Evolutionary conservation across 192 early-diverging fungal species (phyloP).

Genomic region (Geranomyces michiganensis): DNA sequence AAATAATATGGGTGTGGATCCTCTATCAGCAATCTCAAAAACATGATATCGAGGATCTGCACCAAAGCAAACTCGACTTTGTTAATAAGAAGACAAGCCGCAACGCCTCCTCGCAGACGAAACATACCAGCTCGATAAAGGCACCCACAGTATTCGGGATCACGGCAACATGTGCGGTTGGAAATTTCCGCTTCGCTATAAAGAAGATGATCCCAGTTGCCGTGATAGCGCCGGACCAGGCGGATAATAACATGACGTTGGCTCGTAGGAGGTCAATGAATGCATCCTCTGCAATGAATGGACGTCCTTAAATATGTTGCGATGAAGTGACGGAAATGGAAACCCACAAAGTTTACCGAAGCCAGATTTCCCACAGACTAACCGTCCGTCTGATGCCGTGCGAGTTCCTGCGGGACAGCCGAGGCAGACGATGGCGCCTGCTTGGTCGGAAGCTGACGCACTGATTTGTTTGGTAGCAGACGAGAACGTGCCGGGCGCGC

Average conservation of each 20-base stretch:
- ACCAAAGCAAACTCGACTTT: too few species aligned
- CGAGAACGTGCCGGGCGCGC: conserved; percentile 16
- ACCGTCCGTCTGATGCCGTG: conserved; percentile 9
- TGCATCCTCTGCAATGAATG: conserved; percentile 10
- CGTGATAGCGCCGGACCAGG: background rate
- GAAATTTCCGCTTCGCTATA: conserved; percentile 2
- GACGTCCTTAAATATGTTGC: too few species aligned
- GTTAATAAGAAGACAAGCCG: too few species aligned
- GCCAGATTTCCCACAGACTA: conserved; percentile 20
- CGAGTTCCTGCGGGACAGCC: conserved; percentile 27
- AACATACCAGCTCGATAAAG: conserved; percentile 9
- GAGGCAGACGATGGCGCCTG: conserved; percentile 3
- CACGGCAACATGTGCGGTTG: background rate
- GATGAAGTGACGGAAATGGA: background rate
- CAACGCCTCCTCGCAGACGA: too few species aligned
- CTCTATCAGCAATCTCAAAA: conserved; percentile 5
- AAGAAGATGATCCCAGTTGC: background rate
- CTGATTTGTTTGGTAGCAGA: background rate
- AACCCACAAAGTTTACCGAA: conserved; percentile 10
- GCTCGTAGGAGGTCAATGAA: conserved; percentile 3
- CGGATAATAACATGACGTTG: conserved; percentile 1
- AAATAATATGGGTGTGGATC: conserved; percentile 1
- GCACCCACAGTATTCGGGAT: conserved; percentile 7
- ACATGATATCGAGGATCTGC: conserved; percentile 19
- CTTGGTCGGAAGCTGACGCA: background rate